Evolutionary conservation across 1,139 yeast species (phyloP).

Genomic region (Blastobotrys ciferrii): DNA sequence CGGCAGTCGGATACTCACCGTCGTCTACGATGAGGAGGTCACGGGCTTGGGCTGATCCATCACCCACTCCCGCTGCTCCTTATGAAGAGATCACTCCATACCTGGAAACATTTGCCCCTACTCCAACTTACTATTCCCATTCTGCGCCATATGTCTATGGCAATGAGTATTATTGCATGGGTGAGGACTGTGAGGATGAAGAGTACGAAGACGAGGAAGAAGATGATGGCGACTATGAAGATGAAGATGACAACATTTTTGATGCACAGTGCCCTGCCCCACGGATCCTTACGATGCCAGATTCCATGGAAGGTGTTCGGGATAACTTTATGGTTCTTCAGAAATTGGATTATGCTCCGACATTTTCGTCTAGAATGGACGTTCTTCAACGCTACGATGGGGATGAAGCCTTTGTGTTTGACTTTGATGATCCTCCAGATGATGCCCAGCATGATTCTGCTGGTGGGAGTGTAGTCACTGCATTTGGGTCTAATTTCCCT

Average conservation of each 20-base stretch:
- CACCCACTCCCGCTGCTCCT: neutral
- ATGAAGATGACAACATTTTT: conserved; percentile 3
- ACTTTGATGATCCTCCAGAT: conserved; percentile 25
- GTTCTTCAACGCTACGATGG: conserved; percentile 21
- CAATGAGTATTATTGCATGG: neutral
- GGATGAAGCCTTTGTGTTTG: conserved; percentile 25
- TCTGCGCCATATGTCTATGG: neutral
- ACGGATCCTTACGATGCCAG: neutral
- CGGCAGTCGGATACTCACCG: neutral
- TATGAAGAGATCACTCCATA: neutral
- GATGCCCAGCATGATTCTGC: conserved; percentile 18
- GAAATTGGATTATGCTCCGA: conserved; percentile 18
- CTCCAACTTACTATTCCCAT: neutral
- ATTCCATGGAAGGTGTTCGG: conserved; percentile 2
- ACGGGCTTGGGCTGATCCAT: too few species aligned
- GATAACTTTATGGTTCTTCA: conserved; percentile 8
- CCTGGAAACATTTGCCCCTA: neutral
- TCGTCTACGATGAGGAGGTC: too few species aligned
- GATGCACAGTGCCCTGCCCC: neutral
- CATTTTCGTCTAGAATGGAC: conserved; percentile 19
- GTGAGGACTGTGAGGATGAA: neutral
- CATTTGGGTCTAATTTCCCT: conserved; percentile 26
- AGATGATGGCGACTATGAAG: conserved; percentile 1
- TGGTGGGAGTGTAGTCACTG: conserved; percentile 25
- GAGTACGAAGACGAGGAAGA: conserved; percentile 10